Conservation (phyloP, 257 asterid genomes). For the Solanum habrochaites region DNA sequence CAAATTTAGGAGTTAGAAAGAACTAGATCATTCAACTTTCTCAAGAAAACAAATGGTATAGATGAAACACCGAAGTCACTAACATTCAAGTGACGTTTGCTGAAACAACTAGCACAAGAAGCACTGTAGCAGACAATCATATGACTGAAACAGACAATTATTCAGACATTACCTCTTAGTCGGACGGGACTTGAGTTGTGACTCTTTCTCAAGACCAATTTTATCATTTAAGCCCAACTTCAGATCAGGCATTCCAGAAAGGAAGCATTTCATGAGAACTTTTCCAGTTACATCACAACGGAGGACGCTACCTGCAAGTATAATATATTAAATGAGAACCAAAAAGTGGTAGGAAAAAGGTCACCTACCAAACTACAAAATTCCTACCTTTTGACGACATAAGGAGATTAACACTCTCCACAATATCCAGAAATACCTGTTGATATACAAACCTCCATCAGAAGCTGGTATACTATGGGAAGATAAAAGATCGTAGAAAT, state of each 20-base stretch:
- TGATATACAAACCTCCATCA: not conserved
- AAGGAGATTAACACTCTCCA: constrained; percentile 96
- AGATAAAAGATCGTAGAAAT: not conserved
- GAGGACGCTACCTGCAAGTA: constrained; percentile 71
- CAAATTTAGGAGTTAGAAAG: not conserved
- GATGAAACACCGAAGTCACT: not conserved
- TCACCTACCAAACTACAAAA: not conserved
- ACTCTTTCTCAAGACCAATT: constrained; percentile 98
- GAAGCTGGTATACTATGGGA: not conserved
- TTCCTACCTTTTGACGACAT: constrained; percentile 91
- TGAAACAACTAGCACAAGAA: not conserved
- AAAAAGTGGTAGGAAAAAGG: not conserved
- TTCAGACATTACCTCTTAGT: constrained; percentile 54
- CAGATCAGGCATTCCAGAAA: constrained; percentile 99
- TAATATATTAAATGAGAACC: constrained; percentile 5
- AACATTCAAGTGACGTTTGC: not conserved
- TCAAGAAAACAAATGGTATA: not conserved
- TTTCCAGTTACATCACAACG: constrained; percentile 99
- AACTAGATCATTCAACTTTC: not conserved
- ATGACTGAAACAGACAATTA: not conserved
- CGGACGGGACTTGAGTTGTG: constrained; percentile 95
- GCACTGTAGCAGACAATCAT: not conserved
- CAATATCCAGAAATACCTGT: constrained; percentile 97
- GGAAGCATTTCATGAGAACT: constrained; percentile 96
- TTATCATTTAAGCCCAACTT: constrained; percentile 98